These are phyloP conservation scores for Vigna trinervia DNA, from an alignment of 306 rosid species.

Conservation along the genomic window DNA sequence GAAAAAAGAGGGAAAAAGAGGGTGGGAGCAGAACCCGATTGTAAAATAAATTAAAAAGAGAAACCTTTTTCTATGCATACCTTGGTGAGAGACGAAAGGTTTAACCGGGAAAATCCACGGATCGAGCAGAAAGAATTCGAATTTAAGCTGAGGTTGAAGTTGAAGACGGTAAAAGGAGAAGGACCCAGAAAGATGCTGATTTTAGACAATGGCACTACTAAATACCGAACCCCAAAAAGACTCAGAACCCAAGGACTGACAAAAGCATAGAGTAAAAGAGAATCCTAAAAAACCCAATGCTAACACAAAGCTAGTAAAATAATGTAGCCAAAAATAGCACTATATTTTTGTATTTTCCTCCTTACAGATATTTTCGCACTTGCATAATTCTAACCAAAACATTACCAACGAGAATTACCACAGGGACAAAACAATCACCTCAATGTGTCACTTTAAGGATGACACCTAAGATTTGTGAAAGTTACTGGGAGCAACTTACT, in stretches of 20 bases:
- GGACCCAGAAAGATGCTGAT: conserved; percentile 55
- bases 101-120: conserved; percentile 50
- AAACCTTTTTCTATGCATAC: conserved; percentile 45
- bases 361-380: conserved; percentile 34
- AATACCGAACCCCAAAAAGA: conserved; percentile 57
- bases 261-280: conserved; percentile 58
- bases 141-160: conserved; percentile 49
- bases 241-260: conserved; percentile 75
- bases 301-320: conserved; percentile 50
- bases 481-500: not conserved
- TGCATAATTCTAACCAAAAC: conserved; percentile 32
- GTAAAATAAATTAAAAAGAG: conserved; percentile 21
- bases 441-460: conserved; percentile 41
- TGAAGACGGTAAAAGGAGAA: conserved; percentile 41
- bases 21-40: conserved; percentile 31
- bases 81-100: conserved; percentile 52
- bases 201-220: conserved; percentile 55
- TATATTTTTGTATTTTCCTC: conserved; percentile 33
- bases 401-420: conserved; percentile 9
- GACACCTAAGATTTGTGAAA: conserved; percentile 50
- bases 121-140: conserved; percentile 64
- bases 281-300: conserved; percentile 58
- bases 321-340: conserved; percentile 30
- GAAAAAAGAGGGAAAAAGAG: not conserved
- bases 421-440: conserved; percentile 38